phyloP scores from a whole-genome alignment of 441 rosid species.

The Pelargonium cotyledonis region DNA sequence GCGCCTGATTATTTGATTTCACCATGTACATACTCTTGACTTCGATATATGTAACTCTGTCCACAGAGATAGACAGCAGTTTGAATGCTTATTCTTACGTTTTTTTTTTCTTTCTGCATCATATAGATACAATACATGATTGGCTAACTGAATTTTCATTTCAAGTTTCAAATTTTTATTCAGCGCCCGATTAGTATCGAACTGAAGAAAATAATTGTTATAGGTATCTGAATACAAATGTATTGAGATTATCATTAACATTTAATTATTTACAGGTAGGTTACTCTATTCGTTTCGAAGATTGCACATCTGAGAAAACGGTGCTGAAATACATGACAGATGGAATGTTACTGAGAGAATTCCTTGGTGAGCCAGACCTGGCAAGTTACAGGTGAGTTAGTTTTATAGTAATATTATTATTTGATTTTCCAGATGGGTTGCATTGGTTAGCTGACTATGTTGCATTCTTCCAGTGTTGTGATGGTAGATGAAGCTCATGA shows the following conservation, averaged over 20 bases:
- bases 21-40: background rate
- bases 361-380: slow-evolving; percentile 91
- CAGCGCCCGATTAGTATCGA: background rate
- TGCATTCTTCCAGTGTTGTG: slow-evolving; percentile 55
- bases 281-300: slow-evolving; percentile 94
- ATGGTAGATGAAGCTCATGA: slow-evolving; percentile 99
- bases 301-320: slow-evolving; percentile 95
- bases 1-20: background rate
- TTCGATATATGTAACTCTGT: background rate
- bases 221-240: background rate
- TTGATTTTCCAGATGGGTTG: slow-evolving; percentile 4
- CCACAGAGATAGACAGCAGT: background rate
- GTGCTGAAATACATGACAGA: slow-evolving; percentile 94
- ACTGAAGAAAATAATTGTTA: background rate
- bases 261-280: slow-evolving; percentile 49
- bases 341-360: slow-evolving; percentile 94
- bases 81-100: background rate
- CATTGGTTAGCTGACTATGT: no score
- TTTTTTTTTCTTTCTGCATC: background rate
- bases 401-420: slow-evolving; percentile 6
- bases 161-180: background rate
- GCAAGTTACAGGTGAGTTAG: slow-evolving; percentile 72
- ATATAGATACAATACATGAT: background rate
- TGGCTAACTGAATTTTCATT: background rate
- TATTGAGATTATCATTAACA: background rate